Evolutionary conservation across 2,329 filamentous ascomycete genomes (phyloP).

Genomic region (Purpureocillium takamizusanense): DNA sequence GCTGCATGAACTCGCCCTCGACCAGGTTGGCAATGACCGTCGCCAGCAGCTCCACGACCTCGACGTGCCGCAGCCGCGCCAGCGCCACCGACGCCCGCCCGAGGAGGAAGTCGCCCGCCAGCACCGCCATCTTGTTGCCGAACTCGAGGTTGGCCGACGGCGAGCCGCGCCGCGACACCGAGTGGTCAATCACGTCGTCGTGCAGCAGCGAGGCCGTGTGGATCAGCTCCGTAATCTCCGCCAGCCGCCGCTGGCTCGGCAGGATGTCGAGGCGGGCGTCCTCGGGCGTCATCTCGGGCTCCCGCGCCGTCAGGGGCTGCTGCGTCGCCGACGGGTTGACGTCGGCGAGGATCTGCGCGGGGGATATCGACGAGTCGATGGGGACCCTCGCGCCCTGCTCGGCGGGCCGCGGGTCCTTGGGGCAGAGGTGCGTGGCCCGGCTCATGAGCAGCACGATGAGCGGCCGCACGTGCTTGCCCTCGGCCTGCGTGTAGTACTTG

Average conservation of each 20-base stretch:
- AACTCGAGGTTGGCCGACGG: slow-evolving; percentile 91
- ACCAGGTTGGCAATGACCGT: slow-evolving; percentile 97
- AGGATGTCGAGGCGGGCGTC: slow-evolving; percentile 59
- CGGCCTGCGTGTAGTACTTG: slow-evolving; percentile 95
- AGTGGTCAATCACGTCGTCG: slow-evolving; percentile 97
- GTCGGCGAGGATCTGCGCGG: slow-evolving; percentile 58
- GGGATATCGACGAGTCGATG: slow-evolving; percentile 48
- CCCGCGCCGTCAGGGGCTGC: slow-evolving; percentile 31
- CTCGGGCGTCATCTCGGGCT: slow-evolving; percentile 21
- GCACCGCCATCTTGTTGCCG: slow-evolving; percentile 97
- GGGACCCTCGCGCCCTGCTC: slow-evolving; percentile 32
- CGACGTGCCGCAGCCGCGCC: slow-evolving; percentile 80
- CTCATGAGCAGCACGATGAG: slow-evolving; percentile 96
- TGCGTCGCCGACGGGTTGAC: slow-evolving; percentile 61
- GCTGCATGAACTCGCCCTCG: slow-evolving; percentile 98
- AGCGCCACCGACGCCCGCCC: slow-evolving; percentile 89
- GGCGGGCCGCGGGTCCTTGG: slow-evolving; percentile 40
- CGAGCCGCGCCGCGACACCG: slow-evolving; percentile 70
- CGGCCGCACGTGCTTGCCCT: slow-evolving; percentile 94
- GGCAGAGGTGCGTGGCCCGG: slow-evolving; percentile 73
- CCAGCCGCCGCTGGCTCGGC: slow-evolving; percentile 83
- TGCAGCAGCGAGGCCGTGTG: slow-evolving; percentile 94
- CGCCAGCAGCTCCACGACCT: slow-evolving; percentile 88
- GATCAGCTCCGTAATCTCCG: slow-evolving; percentile 95
- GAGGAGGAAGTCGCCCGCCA: slow-evolving; percentile 93